Percentiles rank a stretch among this genome's conserved stretches.
phyloP scores from a whole-genome alignment of 768 basidiomycete species.

The Leccinum boreale region DNA sequence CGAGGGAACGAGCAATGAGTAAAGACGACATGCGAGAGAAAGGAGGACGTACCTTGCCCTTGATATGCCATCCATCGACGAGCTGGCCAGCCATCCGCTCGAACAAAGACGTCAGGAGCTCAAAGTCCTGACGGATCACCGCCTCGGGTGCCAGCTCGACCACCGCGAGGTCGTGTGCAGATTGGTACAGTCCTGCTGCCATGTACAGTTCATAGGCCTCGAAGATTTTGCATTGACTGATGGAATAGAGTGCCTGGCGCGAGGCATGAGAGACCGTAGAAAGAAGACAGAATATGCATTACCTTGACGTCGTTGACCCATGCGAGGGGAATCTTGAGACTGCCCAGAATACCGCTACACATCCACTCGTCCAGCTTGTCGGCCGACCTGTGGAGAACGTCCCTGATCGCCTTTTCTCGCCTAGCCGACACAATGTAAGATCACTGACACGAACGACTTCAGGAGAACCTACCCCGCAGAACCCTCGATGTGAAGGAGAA shows the following conservation, averaged over 20 bases:
- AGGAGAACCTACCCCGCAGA: slow-evolving; percentile 60
- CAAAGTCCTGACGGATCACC: slow-evolving; percentile 53
- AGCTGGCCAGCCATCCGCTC: slow-evolving; percentile 51
- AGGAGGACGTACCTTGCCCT: slow-evolving; percentile 63
- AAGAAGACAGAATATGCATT: not conserved
- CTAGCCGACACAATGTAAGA: slow-evolving; percentile 41
- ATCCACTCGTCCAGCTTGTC: slow-evolving; percentile 69
- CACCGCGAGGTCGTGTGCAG: slow-evolving; percentile 84
- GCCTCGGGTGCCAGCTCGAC: slow-evolving; percentile 87
- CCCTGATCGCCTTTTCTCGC: slow-evolving; percentile 78
- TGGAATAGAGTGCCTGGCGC: slow-evolving; percentile 61
- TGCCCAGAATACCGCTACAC: slow-evolving; percentile 66
- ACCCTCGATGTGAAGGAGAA: slow-evolving; percentile 84
- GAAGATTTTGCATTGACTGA: slow-evolving; percentile 58
- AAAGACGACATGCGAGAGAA: not conserved
- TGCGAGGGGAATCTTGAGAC: slow-evolving; percentile 71
- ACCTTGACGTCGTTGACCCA: slow-evolving; percentile 96
- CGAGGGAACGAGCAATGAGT: slow-evolving; percentile 3
- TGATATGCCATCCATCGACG: slow-evolving; percentile 76
- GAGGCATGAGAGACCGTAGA: not conserved
- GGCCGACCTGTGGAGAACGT: slow-evolving; percentile 70
- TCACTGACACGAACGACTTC: not conserved
- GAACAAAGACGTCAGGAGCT: slow-evolving; percentile 69
- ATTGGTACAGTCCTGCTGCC: slow-evolving; percentile 61
- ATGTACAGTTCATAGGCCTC: slow-evolving; percentile 77